Base-by-base conservation (phyloP, 495 filamentous ascomycete species). In the Aspergillus egyptiacus region DNA sequence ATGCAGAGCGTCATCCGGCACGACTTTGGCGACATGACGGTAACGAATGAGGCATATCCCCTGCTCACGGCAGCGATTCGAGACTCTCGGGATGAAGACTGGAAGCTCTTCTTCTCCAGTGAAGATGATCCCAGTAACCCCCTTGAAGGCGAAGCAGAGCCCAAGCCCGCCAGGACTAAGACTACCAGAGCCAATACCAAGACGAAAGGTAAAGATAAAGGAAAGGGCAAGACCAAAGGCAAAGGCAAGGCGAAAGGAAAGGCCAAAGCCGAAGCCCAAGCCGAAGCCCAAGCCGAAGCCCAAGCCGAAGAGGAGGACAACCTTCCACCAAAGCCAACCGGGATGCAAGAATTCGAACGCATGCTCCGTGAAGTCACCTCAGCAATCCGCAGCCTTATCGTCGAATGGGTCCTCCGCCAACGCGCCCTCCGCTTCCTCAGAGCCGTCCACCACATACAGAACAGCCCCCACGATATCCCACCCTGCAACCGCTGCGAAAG, bases 351-450 rank as follows among this genome's bases (percentile, higher is more conserved):
- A 14, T 55, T 57, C 38, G 48, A 58, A 13, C 31, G 42, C 2
- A 24, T 44, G 3, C 47, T 70, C 13, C 51, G 63, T 15, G 49
- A 62, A 20, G 35, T 59, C 32, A 62, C 59, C 15, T 51, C 48
- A 6, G 42, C 31, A 11, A 28, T 68, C 34, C 58, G 62, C 9
- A 57, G 58, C 10, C 53, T 62, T 3, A 51, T 67, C 18, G 46
- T 50, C 2, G 63, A 69, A 47, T 57, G 61, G 53, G 50, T 68
- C n/a, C 53, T 55, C 0, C 61, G 60, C 14, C 48, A 48, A 20
- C 51, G 69, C 35, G 56, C 61, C 8, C 46, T 67, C 19, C 60
- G 71, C 9, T 68, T 71, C 51, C 57, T 66, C 6, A 39, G 34
- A 24, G 44, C 47, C 14, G 48, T 67, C 19, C 53, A 45, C 6